Evolutionary conservation across 139 green algal species (phyloP).

Genomic region (Coelastrella sp.): DNA sequence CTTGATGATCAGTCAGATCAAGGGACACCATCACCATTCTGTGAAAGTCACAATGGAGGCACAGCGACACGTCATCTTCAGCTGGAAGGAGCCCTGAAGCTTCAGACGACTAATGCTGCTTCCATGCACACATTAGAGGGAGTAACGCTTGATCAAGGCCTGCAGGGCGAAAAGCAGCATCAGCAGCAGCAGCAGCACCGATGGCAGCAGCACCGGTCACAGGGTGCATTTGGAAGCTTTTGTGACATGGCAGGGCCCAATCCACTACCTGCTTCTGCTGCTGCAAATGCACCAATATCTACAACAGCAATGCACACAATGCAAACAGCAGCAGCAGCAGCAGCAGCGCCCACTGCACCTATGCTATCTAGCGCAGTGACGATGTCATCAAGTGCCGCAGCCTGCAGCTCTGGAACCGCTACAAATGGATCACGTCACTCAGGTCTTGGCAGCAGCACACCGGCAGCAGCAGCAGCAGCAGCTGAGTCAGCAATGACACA

Average conservation of each 20-base stretch:
- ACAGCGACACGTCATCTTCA: neutral
- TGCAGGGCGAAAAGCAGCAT: neutral
- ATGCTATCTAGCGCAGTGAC: neutral
- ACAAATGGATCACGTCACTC: neutral
- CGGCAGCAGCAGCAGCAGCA: neutral
- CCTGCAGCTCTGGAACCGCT: neutral
- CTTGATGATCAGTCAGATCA: too few species aligned
- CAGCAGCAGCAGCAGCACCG: neutral
- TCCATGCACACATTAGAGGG: too few species aligned
- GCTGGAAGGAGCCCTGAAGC: neutral
- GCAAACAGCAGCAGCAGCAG: neutral
- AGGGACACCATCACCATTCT: neutral
- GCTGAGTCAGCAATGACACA: neutral
- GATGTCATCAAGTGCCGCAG: neutral
- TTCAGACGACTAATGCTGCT: too few species aligned
- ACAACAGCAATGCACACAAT: neutral
- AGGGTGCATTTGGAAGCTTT: too few species aligned
- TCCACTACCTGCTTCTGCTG: too few species aligned
- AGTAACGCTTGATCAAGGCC: too few species aligned
- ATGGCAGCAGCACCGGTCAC: too few species aligned
- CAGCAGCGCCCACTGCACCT: neutral
- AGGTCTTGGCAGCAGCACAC: neutral
- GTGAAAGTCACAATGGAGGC: neutral
- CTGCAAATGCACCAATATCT: too few species aligned
- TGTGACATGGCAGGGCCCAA: too few species aligned